Conservation (phyloP, 768 basidiomycete species). For the Imleria badia region DNA sequence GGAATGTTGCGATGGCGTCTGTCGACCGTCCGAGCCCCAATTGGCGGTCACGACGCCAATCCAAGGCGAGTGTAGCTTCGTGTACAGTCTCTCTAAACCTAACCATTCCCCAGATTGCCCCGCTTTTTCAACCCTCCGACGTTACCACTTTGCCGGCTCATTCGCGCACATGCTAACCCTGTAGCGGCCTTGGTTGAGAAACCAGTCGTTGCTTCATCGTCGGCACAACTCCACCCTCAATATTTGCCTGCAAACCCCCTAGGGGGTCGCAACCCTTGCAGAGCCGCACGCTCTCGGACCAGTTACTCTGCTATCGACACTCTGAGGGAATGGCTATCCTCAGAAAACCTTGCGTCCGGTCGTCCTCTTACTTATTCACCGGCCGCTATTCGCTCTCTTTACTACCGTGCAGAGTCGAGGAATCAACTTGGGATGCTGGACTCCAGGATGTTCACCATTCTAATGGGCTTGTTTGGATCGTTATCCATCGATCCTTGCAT, state of each 20-base stretch:
- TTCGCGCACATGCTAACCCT: background rate
- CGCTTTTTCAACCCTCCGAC: background rate
- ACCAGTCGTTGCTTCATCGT: background rate
- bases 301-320: constrained; percentile 11
- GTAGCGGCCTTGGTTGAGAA: background rate
- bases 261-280: background rate
- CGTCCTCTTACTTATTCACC: constrained; percentile 22
- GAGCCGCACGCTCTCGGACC: background rate
- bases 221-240: background rate
- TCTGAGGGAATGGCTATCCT: constrained; percentile 15
- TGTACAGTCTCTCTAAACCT: background rate
- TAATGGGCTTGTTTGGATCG: constrained; percentile 52
- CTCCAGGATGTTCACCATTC: constrained; percentile 36
- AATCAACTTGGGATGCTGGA: constrained; percentile 36
- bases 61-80: constrained; percentile 20
- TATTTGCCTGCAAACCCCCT: background rate
- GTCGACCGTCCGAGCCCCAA: constrained; percentile 49
- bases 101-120: constrained; percentile 3
- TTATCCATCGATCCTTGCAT: constrained; percentile 38
- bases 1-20: constrained; percentile 80
- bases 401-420: constrained; percentile 35
- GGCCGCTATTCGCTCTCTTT: constrained; percentile 40
- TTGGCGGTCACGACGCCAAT: constrained; percentile 36
- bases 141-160: background rate
- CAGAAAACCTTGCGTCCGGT: constrained; percentile 10